Percentiles rank a stretch among this genome's conserved stretches.
Conservation (phyloP, 257 asterid genomes). For the Ajuga chamaepitys region DNA sequence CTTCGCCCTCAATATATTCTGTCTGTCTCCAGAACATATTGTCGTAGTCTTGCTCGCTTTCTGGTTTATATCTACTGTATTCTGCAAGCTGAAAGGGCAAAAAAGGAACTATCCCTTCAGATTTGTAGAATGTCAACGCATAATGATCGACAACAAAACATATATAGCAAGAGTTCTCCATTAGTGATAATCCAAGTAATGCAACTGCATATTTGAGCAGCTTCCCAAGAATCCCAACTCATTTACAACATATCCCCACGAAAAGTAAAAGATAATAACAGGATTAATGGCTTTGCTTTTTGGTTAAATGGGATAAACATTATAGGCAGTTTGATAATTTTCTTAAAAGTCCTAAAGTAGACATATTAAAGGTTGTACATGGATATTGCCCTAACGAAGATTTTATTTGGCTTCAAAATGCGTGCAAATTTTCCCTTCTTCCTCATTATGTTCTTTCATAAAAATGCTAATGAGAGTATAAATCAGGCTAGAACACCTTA, state of each 20-base stretch:
- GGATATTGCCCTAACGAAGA: neutral
- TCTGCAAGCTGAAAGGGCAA: constrained; percentile 31
- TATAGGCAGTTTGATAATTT: no score
- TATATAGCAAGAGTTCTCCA: neutral
- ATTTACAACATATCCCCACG: no score
- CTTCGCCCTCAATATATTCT: constrained; percentile 45
- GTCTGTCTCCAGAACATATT: constrained; percentile 32
- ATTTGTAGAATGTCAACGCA: neutral
- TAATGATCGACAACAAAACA: neutral
- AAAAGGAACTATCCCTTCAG: neutral
- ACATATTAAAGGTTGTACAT: neutral
- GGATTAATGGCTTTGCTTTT: no score
- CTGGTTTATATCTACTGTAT: constrained; percentile 28
- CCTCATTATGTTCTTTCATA: no score
- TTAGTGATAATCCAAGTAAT: neutral
- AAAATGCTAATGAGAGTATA: neutral
- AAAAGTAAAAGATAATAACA: no score
- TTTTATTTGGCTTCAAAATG: neutral
- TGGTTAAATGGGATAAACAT: no score
- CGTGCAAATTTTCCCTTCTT: neutral
- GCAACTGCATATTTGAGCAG: neutral
- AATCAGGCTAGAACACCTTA: neutral
- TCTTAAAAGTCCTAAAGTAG: no score
- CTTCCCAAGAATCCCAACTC: neutral
- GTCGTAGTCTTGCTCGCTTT: constrained; percentile 29